A percentile compares a stretch with the other conserved stretches of the same genome.
phyloP scores from a whole-genome alignment of 164 flowering plant genomes.

The Kalanchoe fedtschenkoi region DNA sequence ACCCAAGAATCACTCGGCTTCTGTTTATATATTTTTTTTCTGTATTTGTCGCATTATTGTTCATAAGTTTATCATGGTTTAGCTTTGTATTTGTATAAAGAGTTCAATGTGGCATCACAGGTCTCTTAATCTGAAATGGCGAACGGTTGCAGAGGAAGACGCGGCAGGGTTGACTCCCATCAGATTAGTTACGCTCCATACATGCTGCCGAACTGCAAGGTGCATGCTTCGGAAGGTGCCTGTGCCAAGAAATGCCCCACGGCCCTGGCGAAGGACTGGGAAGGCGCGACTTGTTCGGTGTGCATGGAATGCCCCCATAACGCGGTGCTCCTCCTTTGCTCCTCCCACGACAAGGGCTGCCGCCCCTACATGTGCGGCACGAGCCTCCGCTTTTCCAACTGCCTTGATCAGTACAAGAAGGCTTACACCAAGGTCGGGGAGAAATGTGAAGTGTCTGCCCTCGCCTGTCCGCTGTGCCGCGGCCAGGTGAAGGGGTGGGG shows the following conservation, averaged over 20 bases:
- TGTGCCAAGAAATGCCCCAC: constrained; percentile 15
- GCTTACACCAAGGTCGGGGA: neutral
- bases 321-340: constrained; percentile 24
- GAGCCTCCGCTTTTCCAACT: constrained; percentile 10
- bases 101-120: too few relatives aligned
- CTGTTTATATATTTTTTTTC: too few relatives aligned
- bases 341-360: constrained; percentile 22
- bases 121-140: constrained; percentile 33
- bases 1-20: too few relatives aligned
- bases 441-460: constrained; percentile 1
- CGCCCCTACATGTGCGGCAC: constrained; percentile 26
- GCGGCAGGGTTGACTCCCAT: constrained; percentile 42
- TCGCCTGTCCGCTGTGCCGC: constrained; percentile 25
- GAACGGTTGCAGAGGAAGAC: constrained; percentile 46
- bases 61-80: too few relatives aligned
- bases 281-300: constrained; percentile 23
- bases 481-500: constrained; percentile 17
- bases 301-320: constrained; percentile 36
- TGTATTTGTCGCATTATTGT: too few relatives aligned
- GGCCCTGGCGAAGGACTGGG: constrained; percentile 19
- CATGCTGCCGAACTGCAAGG: constrained; percentile 22
- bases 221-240: constrained; percentile 4
- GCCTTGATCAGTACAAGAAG: constrained; percentile 5
- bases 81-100: too few relatives aligned
- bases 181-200: constrained; percentile 42